A percentile compares a stretch with the other conserved stretches of the same genome.
Evolutionary conservation across 2,329 filamentous ascomycete species (phyloP).

Genomic region (Colletotrichum limetticola): DNA sequence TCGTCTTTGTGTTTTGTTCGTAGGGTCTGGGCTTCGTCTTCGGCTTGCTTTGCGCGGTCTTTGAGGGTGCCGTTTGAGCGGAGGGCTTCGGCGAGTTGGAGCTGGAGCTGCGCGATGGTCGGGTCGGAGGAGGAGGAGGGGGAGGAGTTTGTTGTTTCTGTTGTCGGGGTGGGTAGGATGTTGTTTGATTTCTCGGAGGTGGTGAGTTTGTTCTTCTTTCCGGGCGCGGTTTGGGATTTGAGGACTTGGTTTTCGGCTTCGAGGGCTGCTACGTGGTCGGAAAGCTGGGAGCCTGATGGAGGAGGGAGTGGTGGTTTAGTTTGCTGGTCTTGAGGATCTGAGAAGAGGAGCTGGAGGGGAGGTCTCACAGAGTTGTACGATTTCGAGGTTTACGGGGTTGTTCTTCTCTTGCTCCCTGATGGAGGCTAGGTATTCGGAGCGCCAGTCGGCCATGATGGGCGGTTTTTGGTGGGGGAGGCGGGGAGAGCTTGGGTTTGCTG

Average conservation of each 20-base stretch:
- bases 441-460: conserved; percentile 72
- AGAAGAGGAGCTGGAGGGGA: not conserved
- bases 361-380: conserved; percentile 82
- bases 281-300: conserved; percentile 68
- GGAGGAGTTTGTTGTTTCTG: conserved; percentile 9
- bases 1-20: conserved; percentile 70
- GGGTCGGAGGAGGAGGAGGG: conserved; percentile 42
- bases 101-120: conserved; percentile 62
- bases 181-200: conserved; percentile 34
- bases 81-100: conserved; percentile 81
- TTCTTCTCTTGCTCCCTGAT: conserved; percentile 79
- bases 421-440: conserved; percentile 81
- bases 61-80: conserved; percentile 78
- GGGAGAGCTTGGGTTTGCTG: not conserved
- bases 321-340: not conserved
- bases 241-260: conserved; percentile 66
- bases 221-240: conserved; percentile 42
- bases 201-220: conserved; percentile 35
- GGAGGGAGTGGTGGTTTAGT: conserved; percentile 2
- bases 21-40: conserved; percentile 72
- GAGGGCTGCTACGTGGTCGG: conserved; percentile 73
- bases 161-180: not conserved
- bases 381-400: conserved; percentile 66
- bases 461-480: not conserved
- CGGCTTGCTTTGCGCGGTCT: conserved; percentile 69